Evolutionary conservation across 768 basidiomycete genomes (phyloP).

Genomic region (Russula earlei): DNA sequence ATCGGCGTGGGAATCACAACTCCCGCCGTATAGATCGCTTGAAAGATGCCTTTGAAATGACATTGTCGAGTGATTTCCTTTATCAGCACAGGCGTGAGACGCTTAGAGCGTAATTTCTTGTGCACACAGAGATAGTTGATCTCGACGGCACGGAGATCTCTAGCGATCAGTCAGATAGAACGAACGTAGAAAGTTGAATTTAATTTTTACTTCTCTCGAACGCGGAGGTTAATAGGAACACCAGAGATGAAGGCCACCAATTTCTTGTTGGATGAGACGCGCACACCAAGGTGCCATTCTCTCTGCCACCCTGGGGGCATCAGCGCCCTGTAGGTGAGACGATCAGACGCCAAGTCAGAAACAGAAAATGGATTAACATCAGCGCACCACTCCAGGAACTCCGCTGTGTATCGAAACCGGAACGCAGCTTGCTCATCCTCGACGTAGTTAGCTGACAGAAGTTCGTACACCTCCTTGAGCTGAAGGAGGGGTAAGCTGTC

Average conservation of each 20-base stretch:
- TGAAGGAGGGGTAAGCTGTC: too few relatives aligned
- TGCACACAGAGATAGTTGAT: constrained; percentile 67
- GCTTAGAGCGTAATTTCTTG: constrained; percentile 94
- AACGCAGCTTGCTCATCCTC: too few relatives aligned
- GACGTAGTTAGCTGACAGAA: too few relatives aligned
- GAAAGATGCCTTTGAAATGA: not conserved
- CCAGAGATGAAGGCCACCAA: constrained; percentile 81
- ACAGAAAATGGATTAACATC: too few relatives aligned
- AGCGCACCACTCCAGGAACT: constrained; percentile 9
- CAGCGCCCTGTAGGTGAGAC: constrained; percentile 61
- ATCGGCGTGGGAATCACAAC: constrained; percentile 91
- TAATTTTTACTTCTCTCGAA: constrained; percentile 19
- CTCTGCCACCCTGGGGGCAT: constrained; percentile 87
- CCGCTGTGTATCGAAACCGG: too few relatives aligned
- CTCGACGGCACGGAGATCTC: too few relatives aligned
- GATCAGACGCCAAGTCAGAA: not conserved
- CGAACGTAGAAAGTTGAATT: too few relatives aligned
- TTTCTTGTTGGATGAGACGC: constrained; percentile 83
- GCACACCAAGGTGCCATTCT: constrained; percentile 95
- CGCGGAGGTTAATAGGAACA: too few relatives aligned
- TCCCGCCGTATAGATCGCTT: too few relatives aligned
- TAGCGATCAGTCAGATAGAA: too few relatives aligned
- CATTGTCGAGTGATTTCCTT: constrained; percentile 94
- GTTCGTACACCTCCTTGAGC: too few relatives aligned
- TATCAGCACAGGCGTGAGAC: constrained; percentile 90